Evolutionary conservation across 306 rosid genomes (phyloP), one percentile per base, ranked within the genome.

Genomic region (Quercus parvula): DNA sequence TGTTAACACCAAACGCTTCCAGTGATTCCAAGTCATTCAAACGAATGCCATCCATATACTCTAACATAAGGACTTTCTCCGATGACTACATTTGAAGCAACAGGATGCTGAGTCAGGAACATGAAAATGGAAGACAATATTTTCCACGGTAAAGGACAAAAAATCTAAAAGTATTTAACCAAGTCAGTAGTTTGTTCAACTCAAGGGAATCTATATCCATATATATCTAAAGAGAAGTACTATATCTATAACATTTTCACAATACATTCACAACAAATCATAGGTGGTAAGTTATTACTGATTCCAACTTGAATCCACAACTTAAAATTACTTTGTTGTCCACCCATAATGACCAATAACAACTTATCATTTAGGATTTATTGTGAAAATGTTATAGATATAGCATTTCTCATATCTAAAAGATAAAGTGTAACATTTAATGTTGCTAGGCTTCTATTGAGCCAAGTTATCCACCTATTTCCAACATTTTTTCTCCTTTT

Each of bases 11-110:
- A 87, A 79, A 87, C 73, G 90, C 96, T 75, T 93, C 96, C 33
- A 93, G 84, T 15, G 89, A 79, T 61, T 91, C 94, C 76, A 87
- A 73, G 85, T 96, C 99, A 75, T 93, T 96, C 87, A 96, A 72
- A 74, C 98, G 96, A 84, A 96, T 96, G 57, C 98, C 99, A 82
- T 96, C 99, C 99, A 96, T 96, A 68, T 89, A 96, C 89, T 93
- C 99, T 73, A 87, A 90, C 82, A 96, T 71, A 75, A 96, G 96
- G 78, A 96, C 85, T 84, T 88, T 91, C 75, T 93, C 98, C 62
- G 98, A 85, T 66, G 98, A 92, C 98, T 96, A 91, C 83, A 87
- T 70, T 71, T 56, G 68, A 84, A 87, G 78, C 58, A 85, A 78
- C 62, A 82, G 70, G 55, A 77, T 55, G 72, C 77, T 54, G 71